Evolutionary conservation across 2,329 filamentous ascomycete genomes (phyloP), one percentile per base, ranked within the genome.

Genomic region (Monilinia fructicola): DNA sequence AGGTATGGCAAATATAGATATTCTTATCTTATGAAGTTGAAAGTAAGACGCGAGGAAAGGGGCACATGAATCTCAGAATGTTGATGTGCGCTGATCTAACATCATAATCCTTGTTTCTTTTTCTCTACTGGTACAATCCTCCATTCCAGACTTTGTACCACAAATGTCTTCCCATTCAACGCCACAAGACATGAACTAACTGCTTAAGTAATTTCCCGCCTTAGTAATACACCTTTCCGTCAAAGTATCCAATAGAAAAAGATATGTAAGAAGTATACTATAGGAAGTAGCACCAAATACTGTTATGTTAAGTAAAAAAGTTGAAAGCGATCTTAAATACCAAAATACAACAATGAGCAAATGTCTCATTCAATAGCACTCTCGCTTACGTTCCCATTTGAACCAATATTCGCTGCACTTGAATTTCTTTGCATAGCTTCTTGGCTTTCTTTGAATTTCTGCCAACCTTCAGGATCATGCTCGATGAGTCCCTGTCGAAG

Each of bases 381-480:
- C 35, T 71, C 71, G 64, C 72, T 69, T 26, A 69, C 70, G 67
- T 67, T 71, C 35, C 65, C 68, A 67, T 71, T 67, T 54, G 60
- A 62, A 52, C 67, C 65, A 59, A 70, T 23, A 28, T 67, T 71
- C 31, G 61, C 69, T 23, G 72, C 55, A 44, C 44, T 66, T n/a
- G 52, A 54, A 67, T 76, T 76, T 65, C 68, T 70, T 53, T 68
- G 54, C 48, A 74, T 73, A 26, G 69, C 71, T 73, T 84, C 79
- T 77, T 88, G 86, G 48, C 83, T 80, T 77, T 89, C 85, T 31
- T 84, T 82, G 73, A 93, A 86, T 10, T 79, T 78, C 60, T 84
- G 83, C 84, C 90, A 86, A 75, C 90, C 83, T 69, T 87, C 85
- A 0, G 87, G 86, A 70, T 92, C 90, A 38, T 84, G 82, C 6